Evolutionary conservation across 2,329 filamentous ascomycete genomes (phyloP).

Genomic region (Didymella exigua): DNA sequence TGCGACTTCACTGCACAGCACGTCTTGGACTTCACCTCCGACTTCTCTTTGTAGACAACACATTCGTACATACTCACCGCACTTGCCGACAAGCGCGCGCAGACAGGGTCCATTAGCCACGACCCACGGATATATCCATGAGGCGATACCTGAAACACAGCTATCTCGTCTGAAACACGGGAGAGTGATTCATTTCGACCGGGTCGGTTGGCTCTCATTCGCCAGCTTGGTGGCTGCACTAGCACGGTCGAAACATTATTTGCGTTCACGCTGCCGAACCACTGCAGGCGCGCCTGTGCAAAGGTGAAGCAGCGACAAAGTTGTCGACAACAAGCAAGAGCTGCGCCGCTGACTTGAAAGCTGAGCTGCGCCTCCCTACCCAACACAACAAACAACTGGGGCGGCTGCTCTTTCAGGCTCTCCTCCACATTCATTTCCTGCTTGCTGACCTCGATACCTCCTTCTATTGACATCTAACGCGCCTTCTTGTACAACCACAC

Average conservation of each 20-base stretch:
- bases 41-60: neutral
- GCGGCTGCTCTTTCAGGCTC: constrained; percentile 9
- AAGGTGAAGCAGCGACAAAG: constrained; percentile 19
- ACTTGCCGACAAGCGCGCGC: constrained; percentile 3
- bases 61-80: constrained; percentile 2
- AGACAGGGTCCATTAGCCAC: constrained; percentile 7
- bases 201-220: constrained; percentile 30
- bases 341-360: constrained; percentile 16
- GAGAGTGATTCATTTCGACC: constrained; percentile 37
- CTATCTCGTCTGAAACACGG: constrained; percentile 41
- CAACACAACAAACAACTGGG: constrained; percentile 6
- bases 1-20: neutral
- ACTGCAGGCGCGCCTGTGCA: constrained; percentile 18
- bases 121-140: constrained; percentile 3
- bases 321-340: constrained; percentile 18
- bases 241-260: constrained; percentile 18
- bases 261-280: constrained; percentile 32
- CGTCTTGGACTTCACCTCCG: neutral
- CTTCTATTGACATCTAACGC: constrained; percentile 4
- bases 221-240: constrained; percentile 20
- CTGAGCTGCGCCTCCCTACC: constrained; percentile 15
- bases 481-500: constrained; percentile 11
- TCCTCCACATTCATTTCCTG: constrained; percentile 3
- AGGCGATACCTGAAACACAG: constrained; percentile 38
- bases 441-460: constrained; percentile 2